A percentile compares a stretch with the other conserved stretches of the same genome.
These are phyloP conservation scores for Amaranthus hypochondriacus DNA, from an alignment of 148 eudicot genomes.

Conservation along the genomic window DNA sequence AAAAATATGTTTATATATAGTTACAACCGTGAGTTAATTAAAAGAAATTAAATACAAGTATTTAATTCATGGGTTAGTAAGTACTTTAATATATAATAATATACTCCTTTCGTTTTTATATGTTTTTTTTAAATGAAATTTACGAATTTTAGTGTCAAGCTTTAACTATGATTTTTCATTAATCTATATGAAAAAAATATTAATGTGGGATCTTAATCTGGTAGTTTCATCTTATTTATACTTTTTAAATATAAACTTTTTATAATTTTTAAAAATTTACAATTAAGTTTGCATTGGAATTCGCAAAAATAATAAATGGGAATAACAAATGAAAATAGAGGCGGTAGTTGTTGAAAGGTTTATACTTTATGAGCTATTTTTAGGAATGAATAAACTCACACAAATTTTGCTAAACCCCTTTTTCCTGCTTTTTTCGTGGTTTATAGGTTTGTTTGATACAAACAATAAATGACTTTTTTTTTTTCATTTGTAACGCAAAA, in stretches of 20 bases:
- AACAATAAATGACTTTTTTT: neutral
- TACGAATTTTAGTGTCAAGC: no score
- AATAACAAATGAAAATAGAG: no score
- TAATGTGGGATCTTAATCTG: no score
- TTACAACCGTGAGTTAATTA: neutral
- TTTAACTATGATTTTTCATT: no score
- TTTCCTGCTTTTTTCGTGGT: slow-evolving; percentile 5
- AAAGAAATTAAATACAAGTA: neutral
- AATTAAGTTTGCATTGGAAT: no score
- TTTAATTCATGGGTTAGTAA: no score
- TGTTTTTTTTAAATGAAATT: no score
- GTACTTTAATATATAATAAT: no score
- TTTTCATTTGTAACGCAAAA: neutral
- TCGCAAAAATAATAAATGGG: no score
- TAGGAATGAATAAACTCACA: slow-evolving; percentile 6
- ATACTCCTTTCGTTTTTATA: no score
- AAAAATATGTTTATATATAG: neutral
- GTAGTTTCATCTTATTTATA: neutral
- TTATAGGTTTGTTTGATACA: neutral
- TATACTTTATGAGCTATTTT: neutral
- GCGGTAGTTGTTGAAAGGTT: slow-evolving; percentile 7
- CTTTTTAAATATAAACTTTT: neutral
- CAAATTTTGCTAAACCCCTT: neutral
- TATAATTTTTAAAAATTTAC: neutral
- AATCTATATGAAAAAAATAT: no score